Evolutionary conservation across 2,329 filamentous ascomycete genomes (phyloP), one percentile per base, ranked within the genome.

Genomic region (Ophiostoma perfectum): DNA sequence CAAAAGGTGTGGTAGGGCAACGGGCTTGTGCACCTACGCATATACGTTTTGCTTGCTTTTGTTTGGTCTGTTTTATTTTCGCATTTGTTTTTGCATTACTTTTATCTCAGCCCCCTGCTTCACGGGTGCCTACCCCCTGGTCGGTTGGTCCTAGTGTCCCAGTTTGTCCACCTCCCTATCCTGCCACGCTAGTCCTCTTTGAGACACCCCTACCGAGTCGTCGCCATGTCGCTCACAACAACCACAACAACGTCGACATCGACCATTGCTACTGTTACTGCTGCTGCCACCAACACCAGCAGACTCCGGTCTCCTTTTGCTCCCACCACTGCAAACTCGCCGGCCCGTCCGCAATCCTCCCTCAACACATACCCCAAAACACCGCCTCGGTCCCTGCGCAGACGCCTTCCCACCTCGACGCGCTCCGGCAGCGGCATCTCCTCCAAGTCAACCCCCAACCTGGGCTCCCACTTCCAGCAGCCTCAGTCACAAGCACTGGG

Each of bases 391-490:
- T 60, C 68, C 14, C 69, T 71, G 47, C 72, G 71, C 62, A 70
- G 66, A 64, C 67, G 64, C 14, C 66, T 71, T n/a, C 70, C 70
- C 58, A 41, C 69, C 5, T 69, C 70, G 12, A 41, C 66, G 47
- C 69, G 70, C 42, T 52, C 66, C 65, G 44, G 47, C 68, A 73
- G 73, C 69, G 75, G 75, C 70, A 78, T 82, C 70, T 77, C 79
- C 38, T 67, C 68, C 9, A 58, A 27, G n/a, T 70, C 68, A 7
- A 86, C 84, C 4, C 86, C 86, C 11, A 87, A 88, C 74, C 79
- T 89, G 70, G 82, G 82, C 74, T 77, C 80, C 39, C 76, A 83
- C 52, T 86, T 84, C 27, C 27, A 27, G 27, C 27, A 27, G 27
- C 27, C 27, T 76, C 77, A 79, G 58, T 77, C 80, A 7, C 83